Percentiles rank a stretch among this genome's conserved stretches.
Evolutionary conservation across 2,329 filamentous ascomycete species (phyloP).

Genomic region (Penicillium sp.): DNA sequence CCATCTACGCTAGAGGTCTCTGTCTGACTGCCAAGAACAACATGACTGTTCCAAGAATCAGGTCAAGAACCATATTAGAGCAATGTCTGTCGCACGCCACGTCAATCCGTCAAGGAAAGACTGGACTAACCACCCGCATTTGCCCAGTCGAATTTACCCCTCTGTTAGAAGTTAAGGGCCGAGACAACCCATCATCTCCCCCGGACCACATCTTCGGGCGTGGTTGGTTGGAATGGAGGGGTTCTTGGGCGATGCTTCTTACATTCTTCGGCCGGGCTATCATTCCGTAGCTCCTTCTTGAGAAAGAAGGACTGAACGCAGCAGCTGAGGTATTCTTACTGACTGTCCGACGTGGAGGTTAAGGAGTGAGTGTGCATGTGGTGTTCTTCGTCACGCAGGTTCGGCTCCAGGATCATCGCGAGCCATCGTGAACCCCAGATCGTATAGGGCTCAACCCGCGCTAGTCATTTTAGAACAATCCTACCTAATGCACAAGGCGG

Average conservation of each 20-base stretch:
- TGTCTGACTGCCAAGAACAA: no score
- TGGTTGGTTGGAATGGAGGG: constrained; percentile 2
- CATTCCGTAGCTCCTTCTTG: neutral
- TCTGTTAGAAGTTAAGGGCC: no score
- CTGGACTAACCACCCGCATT: neutral
- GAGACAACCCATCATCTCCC: no score
- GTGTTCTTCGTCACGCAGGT: no score
- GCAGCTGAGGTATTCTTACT: neutral
- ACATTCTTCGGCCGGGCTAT: neutral
- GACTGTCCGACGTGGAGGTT: no score
- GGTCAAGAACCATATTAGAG: neutral
- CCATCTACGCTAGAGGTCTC: neutral
- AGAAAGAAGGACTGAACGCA: neutral
- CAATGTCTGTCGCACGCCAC: neutral
- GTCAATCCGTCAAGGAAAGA: neutral
- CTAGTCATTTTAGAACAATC: no score
- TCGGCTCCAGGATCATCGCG: no score
- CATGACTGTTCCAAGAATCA: neutral
- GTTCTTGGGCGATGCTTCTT: neutral
- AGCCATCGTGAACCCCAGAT: no score
- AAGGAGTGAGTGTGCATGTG: no score
- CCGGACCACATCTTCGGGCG: neutral
- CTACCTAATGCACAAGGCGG: no score
- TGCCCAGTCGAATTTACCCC: neutral
- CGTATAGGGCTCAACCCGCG: no score